Evolutionary conservation across 73 alveolate species (phyloP).

Genomic region (Paramecium bursaria): DNA sequence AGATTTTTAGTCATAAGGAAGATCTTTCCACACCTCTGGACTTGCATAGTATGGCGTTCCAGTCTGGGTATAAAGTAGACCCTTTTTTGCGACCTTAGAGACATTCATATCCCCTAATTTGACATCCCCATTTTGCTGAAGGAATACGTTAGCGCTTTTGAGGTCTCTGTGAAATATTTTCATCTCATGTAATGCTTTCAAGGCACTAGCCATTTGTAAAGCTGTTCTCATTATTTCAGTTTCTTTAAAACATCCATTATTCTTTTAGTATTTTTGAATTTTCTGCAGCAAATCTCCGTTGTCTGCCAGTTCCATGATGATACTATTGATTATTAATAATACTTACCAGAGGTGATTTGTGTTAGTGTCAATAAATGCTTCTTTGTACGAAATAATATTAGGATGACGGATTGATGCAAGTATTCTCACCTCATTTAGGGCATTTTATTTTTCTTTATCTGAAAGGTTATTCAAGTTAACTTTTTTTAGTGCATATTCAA

Average conservation of each 20-base stretch:
- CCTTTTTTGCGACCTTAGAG: constrained; percentile 83
- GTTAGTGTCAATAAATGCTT: constrained; percentile 80
- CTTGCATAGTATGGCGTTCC: constrained; percentile 98
- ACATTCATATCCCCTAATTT: constrained; percentile 90
- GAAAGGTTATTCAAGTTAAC: constrained; percentile 78
- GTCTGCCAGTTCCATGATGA: constrained; percentile 84
- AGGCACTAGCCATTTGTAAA: constrained; percentile 75
- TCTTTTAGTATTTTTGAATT: constrained; percentile 73
- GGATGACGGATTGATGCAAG: constrained; percentile 80
- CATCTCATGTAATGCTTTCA: constrained; percentile 73
- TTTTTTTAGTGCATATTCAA: constrained; percentile 83
- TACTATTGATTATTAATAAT: constrained; percentile 56
- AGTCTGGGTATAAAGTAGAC: constrained; percentile 88
- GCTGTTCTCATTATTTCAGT: constrained; percentile 76
- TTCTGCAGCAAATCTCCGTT: constrained; percentile 79
- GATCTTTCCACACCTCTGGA: constrained; percentile 83
- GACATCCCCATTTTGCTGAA: constrained; percentile 71
- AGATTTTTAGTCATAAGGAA: constrained; percentile 72
- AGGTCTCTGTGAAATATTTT: constrained; percentile 80
- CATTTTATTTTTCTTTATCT: constrained; percentile 81
- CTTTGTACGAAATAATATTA: constrained; percentile 81
- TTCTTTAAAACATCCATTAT: constrained; percentile 72
- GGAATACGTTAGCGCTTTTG: constrained; percentile 83
- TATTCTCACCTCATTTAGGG: constrained; percentile 83
- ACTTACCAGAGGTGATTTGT: constrained; percentile 71